A percentile compares a stretch with the other conserved stretches of the same genome.
Conservation (phyloP, 306 rosid genomes). For the Begonia masoniana region DNA sequence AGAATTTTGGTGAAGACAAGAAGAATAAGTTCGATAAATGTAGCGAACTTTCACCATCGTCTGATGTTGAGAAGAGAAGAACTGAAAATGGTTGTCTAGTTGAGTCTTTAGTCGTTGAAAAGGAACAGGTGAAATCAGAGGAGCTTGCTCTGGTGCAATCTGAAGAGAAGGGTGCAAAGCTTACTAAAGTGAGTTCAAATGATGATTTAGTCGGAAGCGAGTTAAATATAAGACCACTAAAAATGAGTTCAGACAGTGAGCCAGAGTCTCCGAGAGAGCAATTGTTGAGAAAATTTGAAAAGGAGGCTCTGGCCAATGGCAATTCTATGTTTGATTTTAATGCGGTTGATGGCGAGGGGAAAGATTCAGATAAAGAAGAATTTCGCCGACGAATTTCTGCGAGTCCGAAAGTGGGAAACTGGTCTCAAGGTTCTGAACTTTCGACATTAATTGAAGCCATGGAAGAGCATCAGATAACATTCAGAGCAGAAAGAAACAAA, state of each 20-base stretch:
- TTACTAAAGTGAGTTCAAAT: conserved; percentile 21
- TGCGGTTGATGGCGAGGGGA: not conserved
- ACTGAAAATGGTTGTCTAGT: conserved; percentile 23
- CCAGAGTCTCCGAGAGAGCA: conserved; percentile 84
- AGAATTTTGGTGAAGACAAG: conserved; percentile 38
- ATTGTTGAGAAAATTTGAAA: conserved; percentile 71
- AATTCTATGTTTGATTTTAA: conserved; percentile 57
- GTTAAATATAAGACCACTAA: conserved; percentile 38
- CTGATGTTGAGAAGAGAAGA: conserved; percentile 18
- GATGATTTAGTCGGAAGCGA: conserved; percentile 61
- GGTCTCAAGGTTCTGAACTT: conserved; percentile 21
- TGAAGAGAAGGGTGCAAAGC: conserved; percentile 23
- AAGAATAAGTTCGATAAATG: conserved; percentile 18
- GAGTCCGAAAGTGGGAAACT: conserved; percentile 22
- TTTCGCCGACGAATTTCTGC: conserved; percentile 9
- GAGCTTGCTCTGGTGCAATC: conserved; percentile 10
- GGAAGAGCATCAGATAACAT: conserved; percentile 31
- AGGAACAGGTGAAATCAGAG: conserved; percentile 30
- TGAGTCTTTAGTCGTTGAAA: conserved; percentile 36
- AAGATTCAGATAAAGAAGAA: conserved; percentile 23
- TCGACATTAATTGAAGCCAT: conserved; percentile 30
- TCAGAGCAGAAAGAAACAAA: conserved; percentile 30
- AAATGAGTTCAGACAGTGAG: conserved; percentile 55
- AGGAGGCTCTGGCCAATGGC: conserved; percentile 55
- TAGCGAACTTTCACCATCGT: conserved; percentile 1